phyloP scores from a whole-genome alignment of 139 green algal genomes.

The Auxenochlorella protothecoides region DNA sequence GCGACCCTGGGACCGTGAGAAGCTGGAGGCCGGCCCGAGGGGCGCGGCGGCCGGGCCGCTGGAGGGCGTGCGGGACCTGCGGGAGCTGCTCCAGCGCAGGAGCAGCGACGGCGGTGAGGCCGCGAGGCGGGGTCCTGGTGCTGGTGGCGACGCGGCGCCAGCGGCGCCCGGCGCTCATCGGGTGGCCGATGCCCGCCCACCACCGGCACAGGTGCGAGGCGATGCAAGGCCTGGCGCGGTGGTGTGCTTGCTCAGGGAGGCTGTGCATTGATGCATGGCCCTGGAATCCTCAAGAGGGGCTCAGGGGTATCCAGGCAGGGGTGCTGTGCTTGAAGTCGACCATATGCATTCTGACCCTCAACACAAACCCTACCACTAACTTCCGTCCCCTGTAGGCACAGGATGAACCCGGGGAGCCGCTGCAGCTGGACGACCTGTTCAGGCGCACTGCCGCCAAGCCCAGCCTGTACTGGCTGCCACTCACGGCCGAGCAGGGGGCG shows the following conservation, averaged over 20 bases:
- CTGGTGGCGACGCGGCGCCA: background rate
- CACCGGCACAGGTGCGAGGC: no score
- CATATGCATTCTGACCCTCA: no score
- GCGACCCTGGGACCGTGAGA: constrained; percentile 14
- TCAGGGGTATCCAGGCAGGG: no score
- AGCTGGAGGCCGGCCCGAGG: background rate
- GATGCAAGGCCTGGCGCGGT: no score
- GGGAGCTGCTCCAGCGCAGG: constrained; percentile 9
- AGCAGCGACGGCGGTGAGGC: background rate
- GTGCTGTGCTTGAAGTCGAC: no score
- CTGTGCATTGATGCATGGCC: no score
- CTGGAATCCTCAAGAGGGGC: no score
- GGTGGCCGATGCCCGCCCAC: no score
- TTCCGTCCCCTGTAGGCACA: no score
- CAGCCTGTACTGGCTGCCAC: constrained; percentile 69
- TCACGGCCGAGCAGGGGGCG: constrained; percentile 25
- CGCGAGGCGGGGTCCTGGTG: background rate
- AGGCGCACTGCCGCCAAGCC: constrained; percentile 64
- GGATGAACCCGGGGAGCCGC: background rate
- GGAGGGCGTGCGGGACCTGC: constrained; percentile 14
- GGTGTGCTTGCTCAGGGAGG: no score
- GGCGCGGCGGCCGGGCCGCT: background rate
- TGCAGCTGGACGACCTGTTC: constrained; percentile 66
- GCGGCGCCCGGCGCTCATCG: background rate
- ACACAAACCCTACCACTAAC: no score